Evolutionary conservation across 192 early-diverging fungal species (phyloP).

Genomic region (Kickxella alabastrina): DNA sequence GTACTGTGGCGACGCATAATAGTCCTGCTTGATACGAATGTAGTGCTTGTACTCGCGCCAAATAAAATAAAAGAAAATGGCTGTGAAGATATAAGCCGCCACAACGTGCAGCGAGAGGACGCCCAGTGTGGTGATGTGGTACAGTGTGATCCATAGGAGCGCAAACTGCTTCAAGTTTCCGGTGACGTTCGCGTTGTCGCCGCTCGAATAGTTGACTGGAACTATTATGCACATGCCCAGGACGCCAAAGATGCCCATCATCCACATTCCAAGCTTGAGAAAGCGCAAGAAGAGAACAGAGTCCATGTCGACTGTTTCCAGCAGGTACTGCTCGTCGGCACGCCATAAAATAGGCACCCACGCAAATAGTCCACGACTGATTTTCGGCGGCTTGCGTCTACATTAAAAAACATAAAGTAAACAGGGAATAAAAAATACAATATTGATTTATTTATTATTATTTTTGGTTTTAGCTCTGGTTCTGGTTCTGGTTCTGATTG

Average conservation of each 20-base stretch:
- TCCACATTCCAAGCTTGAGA: slow-evolving; percentile 55
- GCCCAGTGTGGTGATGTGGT: slow-evolving; percentile 45
- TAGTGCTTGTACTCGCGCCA: slow-evolving; percentile 55
- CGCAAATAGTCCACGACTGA: slow-evolving; percentile 59
- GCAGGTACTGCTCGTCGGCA: slow-evolving; percentile 55
- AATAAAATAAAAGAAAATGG: slow-evolving; percentile 52
- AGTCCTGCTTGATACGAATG: slow-evolving; percentile 49
- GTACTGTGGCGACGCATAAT: slow-evolving; percentile 61
- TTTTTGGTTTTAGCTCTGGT: neutral
- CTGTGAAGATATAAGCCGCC: slow-evolving; percentile 58
- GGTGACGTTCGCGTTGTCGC: slow-evolving; percentile 46
- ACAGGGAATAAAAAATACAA: no score
- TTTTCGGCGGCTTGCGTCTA: slow-evolving; percentile 63
- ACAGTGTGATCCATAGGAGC: slow-evolving; percentile 47
- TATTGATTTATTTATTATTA: neutral
- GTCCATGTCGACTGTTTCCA: slow-evolving; percentile 67
- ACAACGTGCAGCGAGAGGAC: slow-evolving; percentile 64
- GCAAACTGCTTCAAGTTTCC: slow-evolving; percentile 27
- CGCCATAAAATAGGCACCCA: slow-evolving; percentile 61
- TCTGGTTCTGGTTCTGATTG: neutral
- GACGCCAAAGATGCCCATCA: slow-evolving; percentile 56
- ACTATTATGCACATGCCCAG: slow-evolving; percentile 60
- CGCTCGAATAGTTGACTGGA: slow-evolving; percentile 63
- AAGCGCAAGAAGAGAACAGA: slow-evolving; percentile 69
- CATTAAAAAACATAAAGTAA: slow-evolving; percentile 18